Base-by-base conservation (phyloP, 768 basidiomycete species). In the Harrya chromipes region DNA sequence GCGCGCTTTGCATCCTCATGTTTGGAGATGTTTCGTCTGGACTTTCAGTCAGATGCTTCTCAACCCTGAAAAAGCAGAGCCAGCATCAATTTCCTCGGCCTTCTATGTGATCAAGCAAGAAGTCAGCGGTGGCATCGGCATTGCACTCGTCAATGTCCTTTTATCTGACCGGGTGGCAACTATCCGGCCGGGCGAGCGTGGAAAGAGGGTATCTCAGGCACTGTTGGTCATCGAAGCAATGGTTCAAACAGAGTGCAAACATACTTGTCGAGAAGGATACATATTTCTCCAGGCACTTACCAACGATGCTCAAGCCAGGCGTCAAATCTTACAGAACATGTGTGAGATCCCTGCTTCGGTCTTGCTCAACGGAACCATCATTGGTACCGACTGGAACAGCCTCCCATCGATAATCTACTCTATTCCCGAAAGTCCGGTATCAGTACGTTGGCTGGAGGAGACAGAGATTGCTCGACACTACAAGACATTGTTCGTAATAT, bases 11-110 rank as follows among this genome's bases (percentile, higher is more conserved):
- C 72, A 75, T 37, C 60, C 74, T 1, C 72, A 72, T 31, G 63
- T 77, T 19, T 85, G 82, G 82, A 71, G 68, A 44, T 73, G 77
- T 44, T 67, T 84, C 23, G 64, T 84, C 19, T 84, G 83, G 82
- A 73, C 76, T 2, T 82, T 77, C 50, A 64, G 73, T 17, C 72
- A 70, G 16, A 57, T 82, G 40, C 69, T 71, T 38, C 17, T 49
- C 39, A 33, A 21, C 29, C 19, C 54, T 12, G 58, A 55, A 14
- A 47, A 53, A 3, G 45, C 57, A 12, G 60, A 69, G 4, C 48
- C 63, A 14, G 59, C 64, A 3, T 56, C 55, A 1, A 66, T 62
- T 34, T 70, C 73, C 14, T 66, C 62, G 0, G 73, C 74, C 1
- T 76, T 78, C 52, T 58, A 56, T 27, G 61, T 78, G 5, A 61